Percentiles rank a stretch among this genome's conserved stretches.
phyloP scores from a whole-genome alignment of 257 asterid genomes.

The Dorcoceras hygrometricum region DNA sequence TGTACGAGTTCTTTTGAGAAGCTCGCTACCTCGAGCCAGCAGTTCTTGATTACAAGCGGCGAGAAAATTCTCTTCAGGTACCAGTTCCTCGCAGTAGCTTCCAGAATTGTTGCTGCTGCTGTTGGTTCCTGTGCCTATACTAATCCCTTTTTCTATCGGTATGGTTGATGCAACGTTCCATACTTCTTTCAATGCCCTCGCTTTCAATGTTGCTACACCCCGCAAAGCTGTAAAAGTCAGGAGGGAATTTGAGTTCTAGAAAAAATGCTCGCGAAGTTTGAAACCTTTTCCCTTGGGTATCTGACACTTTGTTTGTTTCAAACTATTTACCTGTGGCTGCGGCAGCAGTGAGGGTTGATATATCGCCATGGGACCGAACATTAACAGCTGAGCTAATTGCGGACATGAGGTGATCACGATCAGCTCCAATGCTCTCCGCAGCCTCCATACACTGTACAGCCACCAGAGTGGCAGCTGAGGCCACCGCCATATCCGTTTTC shows the following conservation, averaged over 20 bases:
- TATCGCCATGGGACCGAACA: slow-evolving; percentile 85
- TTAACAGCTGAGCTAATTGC: slow-evolving; percentile 96
- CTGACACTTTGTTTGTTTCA: neutral
- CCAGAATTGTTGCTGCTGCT: slow-evolving; percentile 40
- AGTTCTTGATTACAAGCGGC: slow-evolving; percentile 90
- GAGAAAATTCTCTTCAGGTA: slow-evolving; percentile 80
- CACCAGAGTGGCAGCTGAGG: slow-evolving; percentile 92
- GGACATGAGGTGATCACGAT: slow-evolving; percentile 83
- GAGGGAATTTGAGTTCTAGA: neutral
- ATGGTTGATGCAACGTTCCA: slow-evolving; percentile 91
- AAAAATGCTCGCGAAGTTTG: neutral
- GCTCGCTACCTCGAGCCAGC: slow-evolving; percentile 86
- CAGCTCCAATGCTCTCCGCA: slow-evolving; percentile 92
- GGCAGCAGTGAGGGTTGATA: slow-evolving; percentile 93
- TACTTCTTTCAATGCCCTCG: slow-evolving; percentile 90
- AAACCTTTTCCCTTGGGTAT: neutral
- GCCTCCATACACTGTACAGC: slow-evolving; percentile 99
- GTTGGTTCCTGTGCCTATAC: slow-evolving; percentile 35
- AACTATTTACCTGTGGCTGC: slow-evolving; percentile 75
- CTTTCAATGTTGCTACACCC: slow-evolving; percentile 94
- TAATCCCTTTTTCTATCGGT: slow-evolving; percentile 60
- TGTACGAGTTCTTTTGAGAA: slow-evolving; percentile 88
- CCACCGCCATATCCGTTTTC: slow-evolving; percentile 86
- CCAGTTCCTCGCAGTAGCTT: slow-evolving; percentile 50
- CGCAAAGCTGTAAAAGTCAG: slow-evolving; percentile 54